These are phyloP conservation scores for Ramicandelaber brevisporus DNA, from an alignment of 192 early-diverging fungal species.

Conservation along the genomic window DNA sequence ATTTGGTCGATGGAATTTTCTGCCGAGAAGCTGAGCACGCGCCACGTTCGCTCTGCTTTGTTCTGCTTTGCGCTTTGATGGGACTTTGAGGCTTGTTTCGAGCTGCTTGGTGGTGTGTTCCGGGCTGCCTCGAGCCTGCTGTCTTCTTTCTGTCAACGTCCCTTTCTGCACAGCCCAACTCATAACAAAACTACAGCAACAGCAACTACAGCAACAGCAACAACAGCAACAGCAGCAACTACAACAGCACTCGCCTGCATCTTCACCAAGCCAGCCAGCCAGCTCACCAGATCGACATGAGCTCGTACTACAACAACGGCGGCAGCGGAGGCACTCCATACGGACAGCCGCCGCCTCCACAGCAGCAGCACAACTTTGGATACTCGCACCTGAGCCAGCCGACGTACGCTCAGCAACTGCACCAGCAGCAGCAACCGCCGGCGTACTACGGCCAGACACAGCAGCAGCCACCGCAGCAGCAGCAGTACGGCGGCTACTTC, in stretches of 20 bases:
- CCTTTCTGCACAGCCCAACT: slow-evolving; percentile 3
- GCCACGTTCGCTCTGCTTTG: too few relatives aligned
- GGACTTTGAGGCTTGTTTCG: too few relatives aligned
- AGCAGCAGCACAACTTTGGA: slow-evolving; percentile 2
- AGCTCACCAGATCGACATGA: too few relatives aligned
- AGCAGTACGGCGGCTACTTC: slow-evolving; percentile 4
- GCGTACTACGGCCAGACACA: slow-evolving; percentile 3
- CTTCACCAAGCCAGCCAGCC: too few relatives aligned
- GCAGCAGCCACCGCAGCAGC: slow-evolving; percentile 4
- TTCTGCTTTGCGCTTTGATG: too few relatives aligned
- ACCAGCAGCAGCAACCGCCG: slow-evolving; percentile 3
- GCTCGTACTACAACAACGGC: not conserved
- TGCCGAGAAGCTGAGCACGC: too few relatives aligned
- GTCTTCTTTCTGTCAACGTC: too few relatives aligned
- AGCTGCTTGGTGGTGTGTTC: too few relatives aligned
- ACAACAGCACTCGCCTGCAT: too few relatives aligned
- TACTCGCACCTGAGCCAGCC: slow-evolving; percentile 1
- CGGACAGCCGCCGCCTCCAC: slow-evolving; percentile 3
- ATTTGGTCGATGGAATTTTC: too few relatives aligned
- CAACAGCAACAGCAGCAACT: not conserved
- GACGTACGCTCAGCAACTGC: slow-evolving; percentile 2
- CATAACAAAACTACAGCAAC: slow-evolving; percentile 6
- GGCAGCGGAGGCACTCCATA: not conserved
- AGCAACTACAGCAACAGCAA: slow-evolving; percentile 1
- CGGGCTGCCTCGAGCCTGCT: too few relatives aligned